phyloP scores from a whole-genome alignment of 495 filamentous ascomycete genomes.

The Paragyromitra xinjiangensis region DNA sequence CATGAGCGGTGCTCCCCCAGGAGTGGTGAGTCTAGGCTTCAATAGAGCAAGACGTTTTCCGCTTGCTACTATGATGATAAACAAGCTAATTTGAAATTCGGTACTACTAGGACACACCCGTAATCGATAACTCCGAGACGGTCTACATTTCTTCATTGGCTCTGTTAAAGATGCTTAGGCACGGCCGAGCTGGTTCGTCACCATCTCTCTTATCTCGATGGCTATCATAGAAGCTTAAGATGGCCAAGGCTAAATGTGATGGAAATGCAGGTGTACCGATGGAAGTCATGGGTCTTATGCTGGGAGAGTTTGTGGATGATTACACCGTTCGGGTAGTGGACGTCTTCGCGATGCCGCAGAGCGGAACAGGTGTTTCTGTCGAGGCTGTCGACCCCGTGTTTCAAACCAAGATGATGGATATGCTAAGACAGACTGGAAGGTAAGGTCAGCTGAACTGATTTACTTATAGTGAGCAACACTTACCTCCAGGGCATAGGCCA shows the following conservation, averaged over 20 bases:
- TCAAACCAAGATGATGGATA: constrained; percentile 99
- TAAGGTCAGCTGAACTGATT: constrained; percentile 58
- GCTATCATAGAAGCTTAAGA: background rate
- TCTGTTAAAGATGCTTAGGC: constrained; percentile 96
- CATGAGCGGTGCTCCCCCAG: constrained; percentile 72
- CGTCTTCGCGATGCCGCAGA: constrained; percentile 99
- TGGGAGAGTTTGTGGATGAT: constrained; percentile 98
- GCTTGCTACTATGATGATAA: background rate
- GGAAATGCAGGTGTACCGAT: constrained; percentile 74
- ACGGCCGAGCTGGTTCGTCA: constrained; percentile 83
- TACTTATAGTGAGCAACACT: constrained; percentile 1
- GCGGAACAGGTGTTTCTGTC: constrained; percentile 96
- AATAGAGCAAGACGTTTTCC: constrained; percentile 37
- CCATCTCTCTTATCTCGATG: constrained; percentile 22
- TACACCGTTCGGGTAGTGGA: constrained; percentile 98
- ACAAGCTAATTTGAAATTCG: constrained; percentile 31
- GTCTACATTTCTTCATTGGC: constrained; percentile 98
- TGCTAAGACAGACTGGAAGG: constrained; percentile 96
- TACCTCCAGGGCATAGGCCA: constrained; percentile 66
- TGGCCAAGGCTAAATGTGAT: constrained; percentile 33
- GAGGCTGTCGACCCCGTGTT: constrained; percentile 97
- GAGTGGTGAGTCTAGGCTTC: constrained; percentile 71
- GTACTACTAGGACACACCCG: constrained; percentile 56
- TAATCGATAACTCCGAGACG: constrained; percentile 99
- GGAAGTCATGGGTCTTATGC: constrained; percentile 99